A percentile compares a stretch with the other conserved stretches of the same genome.
Conservation (phyloP, 352 stramenopile genomes). For the Phytophthora ramorum region DNA sequence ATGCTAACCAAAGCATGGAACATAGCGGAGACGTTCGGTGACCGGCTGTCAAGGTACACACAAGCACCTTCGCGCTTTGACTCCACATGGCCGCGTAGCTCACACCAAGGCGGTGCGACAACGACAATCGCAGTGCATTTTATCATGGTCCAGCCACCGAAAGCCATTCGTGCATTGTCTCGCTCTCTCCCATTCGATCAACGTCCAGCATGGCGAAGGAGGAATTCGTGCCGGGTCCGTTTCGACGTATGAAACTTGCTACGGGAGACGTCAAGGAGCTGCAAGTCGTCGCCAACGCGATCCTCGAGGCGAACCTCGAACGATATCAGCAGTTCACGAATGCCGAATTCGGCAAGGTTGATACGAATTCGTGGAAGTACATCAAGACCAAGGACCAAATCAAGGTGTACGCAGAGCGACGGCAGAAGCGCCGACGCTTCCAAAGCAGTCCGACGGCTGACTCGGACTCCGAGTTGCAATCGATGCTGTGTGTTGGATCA, state of each 20-base stretch:
- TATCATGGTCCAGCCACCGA: conserved; percentile 10
- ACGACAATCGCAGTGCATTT: conserved; percentile 5
- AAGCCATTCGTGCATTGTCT: conserved; percentile 26
- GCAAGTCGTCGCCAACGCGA: conserved; percentile 27
- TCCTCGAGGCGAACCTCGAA: conserved; percentile 36
- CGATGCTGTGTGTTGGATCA: conserved; percentile 38
- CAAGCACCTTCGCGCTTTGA: conserved; percentile 10
- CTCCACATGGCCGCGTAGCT: conserved; percentile 29
- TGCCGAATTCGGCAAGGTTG: conserved; percentile 26
- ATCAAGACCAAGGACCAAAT: conserved; percentile 39
- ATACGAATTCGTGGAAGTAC: conserved; percentile 34
- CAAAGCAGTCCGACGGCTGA: not conserved
- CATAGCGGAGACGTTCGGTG: conserved; percentile 20
- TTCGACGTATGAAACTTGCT: conserved; percentile 25
- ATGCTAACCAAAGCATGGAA: conserved; percentile 6
- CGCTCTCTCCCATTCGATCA: conserved; percentile 4
- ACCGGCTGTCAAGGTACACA: conserved; percentile 12
- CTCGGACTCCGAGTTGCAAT: conserved; percentile 22
- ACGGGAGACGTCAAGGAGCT: conserved; percentile 27
- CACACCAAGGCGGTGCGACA: conserved; percentile 22
- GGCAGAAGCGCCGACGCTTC: conserved; percentile 19
- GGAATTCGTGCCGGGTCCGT: conserved; percentile 33
- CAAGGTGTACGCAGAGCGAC: conserved; percentile 27
- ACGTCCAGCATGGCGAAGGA: conserved; percentile 24
- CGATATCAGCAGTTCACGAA: conserved; percentile 36